Conservation (phyloP, 1,139 yeast species). For the Kazachstania sp. region DNA sequence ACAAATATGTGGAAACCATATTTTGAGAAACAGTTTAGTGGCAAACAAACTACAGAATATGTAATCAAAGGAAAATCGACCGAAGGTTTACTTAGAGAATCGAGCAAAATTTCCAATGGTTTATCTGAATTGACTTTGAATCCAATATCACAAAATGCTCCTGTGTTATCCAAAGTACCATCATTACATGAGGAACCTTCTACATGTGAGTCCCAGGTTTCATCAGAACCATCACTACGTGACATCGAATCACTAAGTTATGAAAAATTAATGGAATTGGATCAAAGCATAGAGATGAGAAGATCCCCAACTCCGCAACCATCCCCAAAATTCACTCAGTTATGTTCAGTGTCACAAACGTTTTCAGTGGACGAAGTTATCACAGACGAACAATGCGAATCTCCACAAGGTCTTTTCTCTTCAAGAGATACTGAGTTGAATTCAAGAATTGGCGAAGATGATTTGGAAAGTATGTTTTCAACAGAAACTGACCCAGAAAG, state of each 20-base stretch:
- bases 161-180: background rate
- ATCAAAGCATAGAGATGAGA: slow-evolving; percentile 16
- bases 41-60: background rate
- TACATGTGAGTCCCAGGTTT: background rate
- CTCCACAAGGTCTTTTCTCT: background rate
- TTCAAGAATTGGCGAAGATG: slow-evolving; percentile 5
- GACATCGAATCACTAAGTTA: slow-evolving; percentile 21
- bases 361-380: slow-evolving; percentile 12
- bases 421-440: background rate
- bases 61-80: background rate
- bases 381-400: slow-evolving; percentile 4
- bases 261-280: slow-evolving; percentile 21
- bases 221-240: slow-evolving; percentile 12
- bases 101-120: background rate
- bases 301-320: slow-evolving; percentile 13
- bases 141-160: background rate
- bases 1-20: slow-evolving; percentile 14
- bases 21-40: slow-evolving; percentile 5
- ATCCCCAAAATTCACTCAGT: slow-evolving; percentile 9
- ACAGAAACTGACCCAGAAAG: slow-evolving; percentile 1
- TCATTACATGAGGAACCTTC: background rate
- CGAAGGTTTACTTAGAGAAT: background rate
- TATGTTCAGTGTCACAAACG: slow-evolving; percentile 13
- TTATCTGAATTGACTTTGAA: background rate
- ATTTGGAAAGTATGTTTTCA: slow-evolving; percentile 21